Percentiles rank a stretch among this genome's conserved stretches.
Evolutionary conservation across 331 rosid species (phyloP).

Genomic region (Phaseolus coccineus): DNA sequence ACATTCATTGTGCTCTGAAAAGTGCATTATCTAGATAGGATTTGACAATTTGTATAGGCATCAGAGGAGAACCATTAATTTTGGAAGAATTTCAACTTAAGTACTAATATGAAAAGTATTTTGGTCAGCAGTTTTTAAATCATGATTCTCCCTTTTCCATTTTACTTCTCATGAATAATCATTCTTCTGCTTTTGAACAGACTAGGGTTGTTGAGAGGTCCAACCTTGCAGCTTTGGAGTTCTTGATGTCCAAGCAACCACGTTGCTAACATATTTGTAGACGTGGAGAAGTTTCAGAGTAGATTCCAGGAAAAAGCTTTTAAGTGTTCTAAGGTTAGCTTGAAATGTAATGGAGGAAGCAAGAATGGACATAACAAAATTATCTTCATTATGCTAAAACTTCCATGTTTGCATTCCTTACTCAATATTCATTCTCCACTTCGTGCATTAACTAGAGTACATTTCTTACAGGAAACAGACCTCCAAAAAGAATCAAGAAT

Average conservation of each 20-base stretch:
- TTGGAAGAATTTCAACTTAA: neutral
- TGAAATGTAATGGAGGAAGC: neutral
- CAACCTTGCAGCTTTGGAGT: slow-evolving; percentile 88
- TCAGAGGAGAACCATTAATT: neutral
- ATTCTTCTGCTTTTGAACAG: slow-evolving; percentile 28
- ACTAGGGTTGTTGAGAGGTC: slow-evolving; percentile 75
- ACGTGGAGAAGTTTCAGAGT: slow-evolving; percentile 79
- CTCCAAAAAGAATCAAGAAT: slow-evolving; percentile 73
- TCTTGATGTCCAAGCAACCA: slow-evolving; percentile 94
- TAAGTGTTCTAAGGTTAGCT: slow-evolving; percentile 60
- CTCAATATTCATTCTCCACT: neutral
- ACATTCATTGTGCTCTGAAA: neutral
- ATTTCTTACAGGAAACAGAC: slow-evolving; percentile 62
- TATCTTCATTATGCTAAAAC: neutral
- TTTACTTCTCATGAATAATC: neutral
- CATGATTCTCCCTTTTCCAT: neutral
- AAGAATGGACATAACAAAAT: neutral
- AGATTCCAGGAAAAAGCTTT: slow-evolving; percentile 67
- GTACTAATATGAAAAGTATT: neutral
- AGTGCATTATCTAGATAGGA: neutral
- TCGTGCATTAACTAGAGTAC: slow-evolving; percentile 20
- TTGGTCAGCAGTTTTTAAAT: slow-evolving; percentile 4
- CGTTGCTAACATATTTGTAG: slow-evolving; percentile 84
- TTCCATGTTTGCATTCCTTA: neutral
- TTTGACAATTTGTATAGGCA: neutral